Evolutionary conservation across 768 basidiomycete genomes (phyloP), one percentile per base, ranked within the genome.

Genomic region (Chalciporus chontae): DNA sequence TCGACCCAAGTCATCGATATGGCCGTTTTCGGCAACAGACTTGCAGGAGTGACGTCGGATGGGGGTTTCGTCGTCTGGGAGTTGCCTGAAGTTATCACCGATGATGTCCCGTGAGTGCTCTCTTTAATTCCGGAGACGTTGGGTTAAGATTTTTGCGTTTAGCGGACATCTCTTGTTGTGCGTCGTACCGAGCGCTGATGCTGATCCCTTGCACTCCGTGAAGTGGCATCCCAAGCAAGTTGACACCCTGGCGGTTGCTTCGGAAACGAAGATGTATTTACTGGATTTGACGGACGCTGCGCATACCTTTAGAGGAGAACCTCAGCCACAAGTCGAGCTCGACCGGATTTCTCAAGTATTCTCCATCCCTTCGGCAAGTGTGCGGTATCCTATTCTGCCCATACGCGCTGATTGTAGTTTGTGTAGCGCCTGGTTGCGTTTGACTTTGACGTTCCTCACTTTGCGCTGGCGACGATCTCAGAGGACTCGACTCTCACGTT

Each of bases 31-130:
- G 84, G 82, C 19, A 90, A 90, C 66, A 74, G 90, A 40, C 79
- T 93, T 26, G 90, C 89, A 2, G 91, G 89, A 6, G 84, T 92
- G 10, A 92, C 90, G 0, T 87, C 86, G 2, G 90, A 93, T 59
- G 90, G 90, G 52, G 90, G 90, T 36, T 89, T 92, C 56, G 86
- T 92, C 27, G 85, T 92, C 6, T 92, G 90, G 90, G 87, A 92
- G 63, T 63, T 92, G 21, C 90, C 90, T 26, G 84, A 86, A 45
- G 65, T 84, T 46, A 89, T 93, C 63, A 89, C 83, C 11, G 90
- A 93, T 60, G 90, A 93, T 68, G 87, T 87, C 27, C 85, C 87
- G 88, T 90, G 70, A 64, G 87, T 80, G 23, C 47, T 39, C 17
- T 40, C 43, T 2, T 10, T 48, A 45, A 8, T 44, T 39, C 31